Evolutionary conservation across 306 rosid genomes (phyloP).

Genomic region (Medicago ruthenica): DNA sequence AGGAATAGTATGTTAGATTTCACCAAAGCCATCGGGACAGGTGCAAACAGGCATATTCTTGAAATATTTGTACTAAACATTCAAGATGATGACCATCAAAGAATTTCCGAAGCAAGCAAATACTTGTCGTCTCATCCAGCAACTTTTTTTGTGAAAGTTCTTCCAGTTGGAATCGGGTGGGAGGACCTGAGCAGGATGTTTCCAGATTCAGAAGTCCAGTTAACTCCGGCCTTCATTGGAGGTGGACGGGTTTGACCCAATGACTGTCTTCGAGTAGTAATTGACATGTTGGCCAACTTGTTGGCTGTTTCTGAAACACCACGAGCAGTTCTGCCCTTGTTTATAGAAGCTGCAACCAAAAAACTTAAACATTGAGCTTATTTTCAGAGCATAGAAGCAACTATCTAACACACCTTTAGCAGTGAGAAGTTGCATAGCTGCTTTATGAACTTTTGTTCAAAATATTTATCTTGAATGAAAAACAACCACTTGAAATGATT

Average conservation of each 20-base stretch:
- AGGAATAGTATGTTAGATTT: constrained; percentile 1
- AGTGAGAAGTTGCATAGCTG: background rate
- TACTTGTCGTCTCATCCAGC: constrained; percentile 60
- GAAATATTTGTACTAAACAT: background rate
- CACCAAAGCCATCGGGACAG: constrained; percentile 25
- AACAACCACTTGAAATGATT: constrained; percentile 1
- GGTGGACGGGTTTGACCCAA: constrained; percentile 65
- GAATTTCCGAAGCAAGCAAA: constrained; percentile 6
- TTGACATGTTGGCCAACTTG: constrained; percentile 73
- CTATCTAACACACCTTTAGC: constrained; percentile 5
- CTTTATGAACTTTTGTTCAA: background rate
- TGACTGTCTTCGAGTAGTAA: constrained; percentile 64
- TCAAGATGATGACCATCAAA: constrained; percentile 19
- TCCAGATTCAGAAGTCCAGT: constrained; percentile 72
- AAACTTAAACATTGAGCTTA: constrained; percentile 9
- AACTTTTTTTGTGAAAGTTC: constrained; percentile 68
- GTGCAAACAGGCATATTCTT: constrained; percentile 5
- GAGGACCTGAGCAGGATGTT: constrained; percentile 59
- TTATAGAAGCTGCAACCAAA: constrained; percentile 55
- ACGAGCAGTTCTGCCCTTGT: constrained; percentile 62
- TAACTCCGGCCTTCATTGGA: constrained; percentile 83
- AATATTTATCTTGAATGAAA: background rate
- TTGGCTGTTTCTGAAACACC: constrained; percentile 75
- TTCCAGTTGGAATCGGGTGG: constrained; percentile 64
- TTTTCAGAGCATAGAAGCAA: constrained; percentile 28